Base-by-base conservation (phyloP, 345 rosid genomes). In the Rubroshorea leprosula region DNA sequence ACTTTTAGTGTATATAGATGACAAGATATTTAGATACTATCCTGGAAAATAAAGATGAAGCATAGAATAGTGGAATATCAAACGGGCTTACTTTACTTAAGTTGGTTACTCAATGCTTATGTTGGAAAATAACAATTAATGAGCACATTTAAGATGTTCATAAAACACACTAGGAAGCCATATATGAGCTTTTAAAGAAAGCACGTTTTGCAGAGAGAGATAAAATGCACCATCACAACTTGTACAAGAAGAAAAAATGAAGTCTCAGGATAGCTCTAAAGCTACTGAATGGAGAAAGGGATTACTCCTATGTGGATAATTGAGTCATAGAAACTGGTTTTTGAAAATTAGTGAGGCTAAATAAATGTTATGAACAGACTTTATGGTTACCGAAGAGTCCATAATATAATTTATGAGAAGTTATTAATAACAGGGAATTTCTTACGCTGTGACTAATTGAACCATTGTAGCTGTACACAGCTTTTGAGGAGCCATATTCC, bases 371-470 rank as follows among this genome's bases (percentile, higher is more conserved):
- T 15, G 14, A 43, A 18, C 16, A 5, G 49, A 44, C 15, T 51
- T 4, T 9, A 41, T 31, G 14, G 22, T 29, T 15, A 7, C 49
- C 22, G 18, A 19, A 27, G 23, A 19, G 26, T 43, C 24, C 5
- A 46, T 1, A 11, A 3, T n/a, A 58, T 24, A 23, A 17, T 14
- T 17, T 11, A 1, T 60, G 23, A 4, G 15, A 23, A 46, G 35
- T 35, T 27, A 22, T 3, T 6, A 11, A 63, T 9, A 58, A 41
- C 6, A 27, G 29, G 58, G 62, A 51, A 62, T 61, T 63, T 1
- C 88, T 76, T 77, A 87, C 96, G 18, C 74, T 76, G 63, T 75
- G 78, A 63, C 77, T 76, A 49, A 72, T 51, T 45, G 81, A 86
- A 53, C 69, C 63, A 15, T 66, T 74, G 81, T 67, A 68, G 79